phyloP scores from a whole-genome alignment of 2,329 filamentous ascomycete genomes.

The Dendrostoma leiphaemia region DNA sequence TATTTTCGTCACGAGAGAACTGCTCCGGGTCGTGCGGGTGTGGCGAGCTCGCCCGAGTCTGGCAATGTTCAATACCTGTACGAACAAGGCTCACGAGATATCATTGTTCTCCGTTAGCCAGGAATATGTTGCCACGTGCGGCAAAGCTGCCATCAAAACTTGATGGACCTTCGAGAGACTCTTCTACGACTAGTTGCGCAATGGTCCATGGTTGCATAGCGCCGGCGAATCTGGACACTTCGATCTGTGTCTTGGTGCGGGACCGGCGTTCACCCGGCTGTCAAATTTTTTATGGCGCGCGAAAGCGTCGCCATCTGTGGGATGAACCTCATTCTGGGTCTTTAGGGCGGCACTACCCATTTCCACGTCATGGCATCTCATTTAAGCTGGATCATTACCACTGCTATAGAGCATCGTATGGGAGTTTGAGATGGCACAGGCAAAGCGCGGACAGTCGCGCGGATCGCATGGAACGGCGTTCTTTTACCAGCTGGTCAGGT shows the following conservation, averaged over 20 bases:
- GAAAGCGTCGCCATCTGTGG: too few relatives aligned
- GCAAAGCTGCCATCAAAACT: background rate
- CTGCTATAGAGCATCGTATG: too few relatives aligned
- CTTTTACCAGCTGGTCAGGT: background rate
- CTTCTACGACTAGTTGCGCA: background rate
- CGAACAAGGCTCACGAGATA: conserved; percentile 12
- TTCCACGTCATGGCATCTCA: background rate
- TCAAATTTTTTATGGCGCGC: too few relatives aligned
- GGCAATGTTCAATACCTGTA: conserved; percentile 14
- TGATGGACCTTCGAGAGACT: background rate
- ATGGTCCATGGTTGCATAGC: background rate
- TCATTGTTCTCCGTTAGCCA: conserved; percentile 7
- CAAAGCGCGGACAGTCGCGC: background rate
- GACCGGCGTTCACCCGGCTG: background rate
- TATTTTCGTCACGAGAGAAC: conserved; percentile 2
- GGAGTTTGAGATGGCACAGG: background rate
- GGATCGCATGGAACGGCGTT: background rate
- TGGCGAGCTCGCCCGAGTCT: background rate
- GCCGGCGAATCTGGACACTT: background rate
- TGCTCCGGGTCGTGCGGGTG: background rate
- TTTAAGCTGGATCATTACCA: too few relatives aligned
- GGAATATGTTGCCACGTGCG: background rate
- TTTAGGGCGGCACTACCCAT: too few relatives aligned
- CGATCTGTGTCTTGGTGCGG: background rate
- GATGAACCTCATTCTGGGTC: too few relatives aligned